These are phyloP conservation scores for Furcasterigmium furcatum DNA, from an alignment of 2,329 filamentous ascomycete species.

Conservation along the genomic window DNA sequence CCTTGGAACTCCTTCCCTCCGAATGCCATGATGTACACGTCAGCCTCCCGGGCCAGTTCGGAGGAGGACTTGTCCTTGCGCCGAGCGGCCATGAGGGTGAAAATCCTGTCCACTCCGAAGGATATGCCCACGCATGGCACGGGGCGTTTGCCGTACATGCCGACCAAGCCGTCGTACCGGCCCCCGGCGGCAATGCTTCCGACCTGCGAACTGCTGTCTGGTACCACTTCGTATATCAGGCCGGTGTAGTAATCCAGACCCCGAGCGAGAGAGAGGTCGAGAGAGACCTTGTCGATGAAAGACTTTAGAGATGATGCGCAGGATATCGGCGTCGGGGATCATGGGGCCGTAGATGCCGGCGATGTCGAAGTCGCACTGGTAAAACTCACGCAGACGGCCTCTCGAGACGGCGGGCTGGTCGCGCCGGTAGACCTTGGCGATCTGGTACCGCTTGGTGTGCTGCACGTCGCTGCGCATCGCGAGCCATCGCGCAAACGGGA, in stretches of 20 bases:
- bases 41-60: no score
- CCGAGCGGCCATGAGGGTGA: no score
- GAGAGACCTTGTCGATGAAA: constrained; percentile 77
- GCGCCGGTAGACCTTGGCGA: constrained; percentile 71
- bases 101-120: no score
- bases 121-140: no score
- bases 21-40: no score
- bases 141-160: no score
- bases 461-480: constrained; percentile 83
- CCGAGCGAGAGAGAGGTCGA: constrained; percentile 85
- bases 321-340: constrained; percentile 86
- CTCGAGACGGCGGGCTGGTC: constrained; percentile 20
- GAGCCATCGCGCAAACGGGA: constrained; percentile 86
- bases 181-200: constrained; percentile 75
- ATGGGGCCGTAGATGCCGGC: constrained; percentile 84
- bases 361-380: constrained; percentile 96
- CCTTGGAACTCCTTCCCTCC: no score
- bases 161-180: constrained; percentile 54
- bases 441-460: constrained; percentile 89
- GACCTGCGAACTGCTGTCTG: constrained; percentile 73
- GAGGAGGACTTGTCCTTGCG: no score
- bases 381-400: constrained; percentile 91
- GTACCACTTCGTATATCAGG: constrained; percentile 84
- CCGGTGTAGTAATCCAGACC: constrained; percentile 82
- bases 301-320: constrained; percentile 79